These are phyloP conservation scores for Diaporthe citri DNA, from an alignment of 2,329 filamentous ascomycete species.

Conservation along the genomic window DNA sequence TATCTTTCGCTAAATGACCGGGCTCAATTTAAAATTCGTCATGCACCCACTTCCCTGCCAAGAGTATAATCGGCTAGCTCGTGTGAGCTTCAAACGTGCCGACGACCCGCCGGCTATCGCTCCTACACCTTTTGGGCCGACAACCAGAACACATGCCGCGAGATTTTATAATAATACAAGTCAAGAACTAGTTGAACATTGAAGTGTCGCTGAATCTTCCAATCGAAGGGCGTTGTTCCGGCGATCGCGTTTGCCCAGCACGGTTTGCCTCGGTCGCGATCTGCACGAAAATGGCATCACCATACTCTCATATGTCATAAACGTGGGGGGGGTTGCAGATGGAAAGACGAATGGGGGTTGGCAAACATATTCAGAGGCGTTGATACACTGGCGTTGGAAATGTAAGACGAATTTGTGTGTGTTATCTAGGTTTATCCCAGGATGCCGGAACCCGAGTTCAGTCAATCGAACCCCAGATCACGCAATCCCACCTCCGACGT, in stretches of 20 bases:
- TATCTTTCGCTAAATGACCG: not conserved
- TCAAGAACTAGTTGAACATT: not conserved
- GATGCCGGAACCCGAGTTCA: not conserved
- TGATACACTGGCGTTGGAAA: not conserved
- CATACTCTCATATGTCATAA: not conserved
- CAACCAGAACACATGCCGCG: not conserved
- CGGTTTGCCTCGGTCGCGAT: not conserved
- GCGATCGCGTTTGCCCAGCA: not conserved
- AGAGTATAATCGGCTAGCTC: not conserved
- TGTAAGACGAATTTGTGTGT: not conserved
- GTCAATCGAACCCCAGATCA: not conserved
- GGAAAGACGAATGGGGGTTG: not conserved
- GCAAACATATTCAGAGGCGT: not conserved
- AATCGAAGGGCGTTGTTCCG: not conserved
- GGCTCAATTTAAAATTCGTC: not conserved
- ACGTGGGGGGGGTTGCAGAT: slow-evolving; percentile 2
- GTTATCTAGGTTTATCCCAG: not conserved
- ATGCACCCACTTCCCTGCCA: not conserved
- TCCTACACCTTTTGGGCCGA: not conserved
- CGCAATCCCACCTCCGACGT: not conserved
- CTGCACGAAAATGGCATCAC: slow-evolving; percentile 24
- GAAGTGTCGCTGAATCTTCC: not conserved
- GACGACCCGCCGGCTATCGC: not conserved
- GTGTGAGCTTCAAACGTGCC: not conserved
- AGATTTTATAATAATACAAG: no score